Evolutionary conservation across 2,329 filamentous ascomycete species (phyloP), one percentile per base, ranked within the genome.

Genomic region (Apiospora arundinis): DNA sequence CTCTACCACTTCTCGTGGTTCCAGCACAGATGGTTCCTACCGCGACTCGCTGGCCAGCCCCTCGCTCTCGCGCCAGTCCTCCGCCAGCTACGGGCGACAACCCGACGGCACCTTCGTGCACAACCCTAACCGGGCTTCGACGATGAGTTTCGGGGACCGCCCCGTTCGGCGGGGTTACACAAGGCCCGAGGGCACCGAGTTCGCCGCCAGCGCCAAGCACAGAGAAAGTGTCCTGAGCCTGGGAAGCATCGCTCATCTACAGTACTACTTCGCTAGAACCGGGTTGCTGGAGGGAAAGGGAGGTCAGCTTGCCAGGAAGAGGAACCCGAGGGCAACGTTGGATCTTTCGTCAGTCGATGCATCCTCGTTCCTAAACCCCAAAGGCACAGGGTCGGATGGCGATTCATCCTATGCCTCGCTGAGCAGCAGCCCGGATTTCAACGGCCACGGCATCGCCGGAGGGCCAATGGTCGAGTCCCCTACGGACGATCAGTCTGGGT

Each of bases 211-310:
- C 71, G 96, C 96, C 66, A 91, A 91, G 79, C 94, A 94, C 68
- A 89, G 96, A 74, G 95, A 99, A 81, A 98, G 95, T 80, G 96
- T 99, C 75, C 92, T 98, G 90, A 97, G 94, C 79, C 84, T 99
- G 73, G 96, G 96, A 70, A 98, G 95, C 82, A 99, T 99, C 77
- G 94, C 95, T 70, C 96, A 99, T 84, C 86, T 99, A 78, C 96
- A 99, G 82, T 97, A 98, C 83, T 99, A 98, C 83, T 99, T 99
- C 84, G 95, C 96, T 46, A 89, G 96, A 72, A 99, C 96, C 0
- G 96, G 96, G 7, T 84, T 99, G 74, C 84, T 99, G 68, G 96
- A 99, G 79, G 95, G 95, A 71, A 98, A 98, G 80, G 95, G 95
- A 46, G 96, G 91, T 70, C 93, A 97, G 80, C 84, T 97, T 72